Evolutionary conservation across 306 rosid genomes (phyloP).

Genomic region (Urtica urens): DNA sequence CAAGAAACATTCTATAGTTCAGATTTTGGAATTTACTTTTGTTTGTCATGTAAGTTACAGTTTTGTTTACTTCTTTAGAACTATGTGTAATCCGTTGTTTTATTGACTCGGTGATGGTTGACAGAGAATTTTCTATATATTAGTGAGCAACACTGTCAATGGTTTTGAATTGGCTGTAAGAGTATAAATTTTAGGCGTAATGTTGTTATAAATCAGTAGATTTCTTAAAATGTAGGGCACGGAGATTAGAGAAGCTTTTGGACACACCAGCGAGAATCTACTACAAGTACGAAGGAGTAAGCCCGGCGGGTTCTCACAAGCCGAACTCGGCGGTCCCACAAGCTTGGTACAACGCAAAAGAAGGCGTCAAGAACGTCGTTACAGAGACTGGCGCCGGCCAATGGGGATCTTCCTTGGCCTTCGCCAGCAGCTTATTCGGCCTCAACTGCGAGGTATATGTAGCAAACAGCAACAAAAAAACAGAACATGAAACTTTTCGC

Average conservation of each 20-base stretch:
- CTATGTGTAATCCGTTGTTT: too few species aligned
- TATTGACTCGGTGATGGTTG: too few species aligned
- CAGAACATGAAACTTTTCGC: not conserved
- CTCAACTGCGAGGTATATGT: constrained; percentile 67
- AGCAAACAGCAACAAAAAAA: not conserved
- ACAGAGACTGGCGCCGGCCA: constrained; percentile 99
- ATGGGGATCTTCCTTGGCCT: constrained; percentile 94
- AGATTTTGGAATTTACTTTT: too few species aligned
- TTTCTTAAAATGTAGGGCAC: constrained; percentile 66
- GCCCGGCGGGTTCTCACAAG: constrained; percentile 97
- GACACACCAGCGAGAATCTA: constrained; percentile 86
- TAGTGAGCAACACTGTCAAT: too few species aligned
- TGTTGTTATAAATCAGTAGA: too few species aligned
- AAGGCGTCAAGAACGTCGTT: constrained; percentile 71
- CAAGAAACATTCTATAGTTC: not conserved
- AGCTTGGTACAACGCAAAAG: constrained; percentile 77
- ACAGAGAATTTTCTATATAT: too few species aligned
- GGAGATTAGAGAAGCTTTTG: constrained; percentile 90
- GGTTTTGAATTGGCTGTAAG: too few species aligned
- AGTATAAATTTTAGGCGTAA: too few species aligned
- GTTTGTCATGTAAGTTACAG: too few species aligned
- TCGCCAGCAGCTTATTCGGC: constrained; percentile 81
- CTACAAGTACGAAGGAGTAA: constrained; percentile 90
- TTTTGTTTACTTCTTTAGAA: too few species aligned
- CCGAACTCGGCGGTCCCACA: constrained; percentile 93